Evolutionary conservation across 306 rosid species (phyloP), one percentile per base, ranked within the genome.

Genomic region (Cicer judaicum): DNA sequence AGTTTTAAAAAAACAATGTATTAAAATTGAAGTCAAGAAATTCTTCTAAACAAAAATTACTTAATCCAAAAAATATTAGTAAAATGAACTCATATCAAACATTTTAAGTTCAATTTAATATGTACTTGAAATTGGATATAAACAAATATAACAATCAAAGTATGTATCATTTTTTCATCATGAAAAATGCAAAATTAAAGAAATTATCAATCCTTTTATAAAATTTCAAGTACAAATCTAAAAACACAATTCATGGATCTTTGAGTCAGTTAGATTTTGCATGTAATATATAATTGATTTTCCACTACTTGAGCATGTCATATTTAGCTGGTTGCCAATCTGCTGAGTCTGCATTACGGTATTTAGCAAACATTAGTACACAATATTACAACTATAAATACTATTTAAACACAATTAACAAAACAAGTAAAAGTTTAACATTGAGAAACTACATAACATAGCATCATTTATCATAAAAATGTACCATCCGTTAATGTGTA

Each of bases 231-330:
- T 40, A 60, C 98, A 93, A 64, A 87, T 88, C 62, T 88, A 78
- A 59, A 88, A 53, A 50, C 98, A 93, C 60, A 91, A 29, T 44
- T 90, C 80, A 73, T 87, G 88, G 52, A 93, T 88, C 84, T 80
- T 78, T 42, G 98, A 85, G 76, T 21, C 72, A 69, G 83, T 74
- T 24, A 88, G 88, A 79, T 87, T 56, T 60, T 83, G 70, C 72
- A 79, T 24, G 7, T 38, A 7, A 78, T 91, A 87, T 48, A 67
- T 54, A 19, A 63, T 68, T 14, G 86, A 85, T 61, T 85, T 88
- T 15, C 96, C 97, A 77, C 82, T 93, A 82, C 75, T 89, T 1
- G 96, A 85, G 87, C 98, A 93, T 21, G 97, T 93, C 44, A 93
- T 41, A n/a, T 74, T 88, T 67, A 85, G 64, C 88, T 93, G 92